phyloP scores from a whole-genome alignment of 805 yeast species.

The Sugiyamaella smithiae region DNA sequence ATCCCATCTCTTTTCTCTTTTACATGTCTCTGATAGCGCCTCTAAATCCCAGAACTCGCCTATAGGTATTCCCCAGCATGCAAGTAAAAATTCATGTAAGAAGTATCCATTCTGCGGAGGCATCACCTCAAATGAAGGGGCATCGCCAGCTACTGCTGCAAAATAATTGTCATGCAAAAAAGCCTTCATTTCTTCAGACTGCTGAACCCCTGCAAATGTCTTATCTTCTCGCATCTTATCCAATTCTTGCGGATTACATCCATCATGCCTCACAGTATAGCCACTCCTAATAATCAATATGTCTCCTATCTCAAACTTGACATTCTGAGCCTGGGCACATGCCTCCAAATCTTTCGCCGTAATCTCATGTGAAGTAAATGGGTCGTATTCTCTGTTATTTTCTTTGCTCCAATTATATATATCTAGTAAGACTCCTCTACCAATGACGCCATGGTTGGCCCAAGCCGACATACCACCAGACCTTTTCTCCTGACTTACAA shows the following conservation, averaged over 20 bases:
- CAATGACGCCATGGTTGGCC: conserved; percentile 27
- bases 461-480: conserved; percentile 14
- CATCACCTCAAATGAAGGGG: conserved; percentile 19
- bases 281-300: conserved; percentile 26
- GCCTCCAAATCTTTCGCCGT: conserved; percentile 17
- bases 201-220: conserved; percentile 25
- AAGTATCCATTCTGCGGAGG: conserved; percentile 15
- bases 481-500: background rate
- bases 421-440: conserved; percentile 26
- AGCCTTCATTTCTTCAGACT: conserved; percentile 19
- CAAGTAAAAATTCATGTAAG: conserved; percentile 23
- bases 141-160: conserved; percentile 20
- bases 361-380: conserved; percentile 14
- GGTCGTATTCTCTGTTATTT: conserved; percentile 10
- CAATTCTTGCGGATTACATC: conserved; percentile 4
- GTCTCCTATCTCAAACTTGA: conserved; percentile 24
- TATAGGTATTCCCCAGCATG: conserved; percentile 30
- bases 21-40: conserved; percentile 20
- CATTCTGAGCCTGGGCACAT: conserved; percentile 20
- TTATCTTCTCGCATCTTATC: conserved; percentile 15
- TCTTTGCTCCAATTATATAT: conserved; percentile 22
- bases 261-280: conserved; percentile 23
- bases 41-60: conserved; percentile 29
- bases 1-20: conserved; percentile 17
- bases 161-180: conserved; percentile 19